Conservation (phyloP, 2,329 filamentous ascomycete genomes). For the Didymella arachidicola region DNA sequence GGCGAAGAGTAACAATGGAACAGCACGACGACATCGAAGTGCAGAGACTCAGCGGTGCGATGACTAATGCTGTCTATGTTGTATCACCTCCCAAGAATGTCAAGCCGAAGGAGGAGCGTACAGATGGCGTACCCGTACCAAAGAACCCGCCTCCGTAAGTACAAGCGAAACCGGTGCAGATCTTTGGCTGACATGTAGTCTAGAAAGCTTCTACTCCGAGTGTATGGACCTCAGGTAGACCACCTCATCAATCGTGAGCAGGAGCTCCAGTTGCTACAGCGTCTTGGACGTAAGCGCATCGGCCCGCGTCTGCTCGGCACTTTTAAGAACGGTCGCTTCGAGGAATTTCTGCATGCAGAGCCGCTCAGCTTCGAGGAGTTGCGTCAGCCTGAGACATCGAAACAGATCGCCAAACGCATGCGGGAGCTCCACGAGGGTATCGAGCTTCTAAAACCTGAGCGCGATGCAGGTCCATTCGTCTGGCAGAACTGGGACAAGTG, state of each 20-base stretch:
- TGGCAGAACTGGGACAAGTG: slow-evolving; percentile 97
- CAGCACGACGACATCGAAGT: slow-evolving; percentile 73
- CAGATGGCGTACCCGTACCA: slow-evolving; percentile 47
- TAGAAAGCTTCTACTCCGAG: slow-evolving; percentile 83
- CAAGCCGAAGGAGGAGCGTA: slow-evolving; percentile 49
- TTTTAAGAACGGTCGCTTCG: slow-evolving; percentile 93
- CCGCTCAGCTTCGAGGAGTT: slow-evolving; percentile 80
- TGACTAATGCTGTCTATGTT: slow-evolving; percentile 97
- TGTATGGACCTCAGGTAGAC: slow-evolving; percentile 95
- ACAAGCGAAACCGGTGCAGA: not conserved
- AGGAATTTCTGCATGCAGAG: slow-evolving; percentile 88
- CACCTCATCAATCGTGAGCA: slow-evolving; percentile 94
- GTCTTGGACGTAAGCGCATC: slow-evolving; percentile 89
- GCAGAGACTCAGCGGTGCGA: slow-evolving; percentile 82
- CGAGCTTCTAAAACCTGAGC: slow-evolving; percentile 80
- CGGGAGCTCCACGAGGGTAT: slow-evolving; percentile 93
- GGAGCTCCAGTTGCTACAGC: slow-evolving; percentile 84
- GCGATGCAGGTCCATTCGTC: slow-evolving; percentile 78
- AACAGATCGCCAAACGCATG: slow-evolving; percentile 97
- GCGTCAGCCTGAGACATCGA: slow-evolving; percentile 81
- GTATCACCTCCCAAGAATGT: slow-evolving; percentile 80
- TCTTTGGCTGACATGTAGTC: slow-evolving; percentile 19
- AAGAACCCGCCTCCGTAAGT: slow-evolving; percentile 63
- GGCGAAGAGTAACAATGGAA: slow-evolving; percentile 81
- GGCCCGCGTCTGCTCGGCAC: slow-evolving; percentile 90